Evolutionary conservation across 306 rosid genomes (phyloP).

Genomic region (Fagus crenata): DNA sequence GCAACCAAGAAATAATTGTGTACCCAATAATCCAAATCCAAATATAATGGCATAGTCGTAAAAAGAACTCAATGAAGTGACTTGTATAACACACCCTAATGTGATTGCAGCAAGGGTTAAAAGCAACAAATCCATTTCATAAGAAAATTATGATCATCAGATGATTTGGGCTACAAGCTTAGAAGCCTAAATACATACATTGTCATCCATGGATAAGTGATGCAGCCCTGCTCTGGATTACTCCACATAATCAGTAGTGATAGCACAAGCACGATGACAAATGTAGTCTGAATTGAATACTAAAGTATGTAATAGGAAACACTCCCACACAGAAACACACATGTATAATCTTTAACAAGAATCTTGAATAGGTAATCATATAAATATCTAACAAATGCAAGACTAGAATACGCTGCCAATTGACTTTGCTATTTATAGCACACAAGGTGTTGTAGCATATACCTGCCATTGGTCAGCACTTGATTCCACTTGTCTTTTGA

Average conservation of each 20-base stretch:
- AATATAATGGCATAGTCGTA: neutral
- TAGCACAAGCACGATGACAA: neutral
- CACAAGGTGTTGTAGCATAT: constrained; percentile 7
- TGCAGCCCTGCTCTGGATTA: neutral
- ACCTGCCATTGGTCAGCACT: constrained; percentile 69
- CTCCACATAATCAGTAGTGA: neutral
- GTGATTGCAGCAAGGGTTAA: neutral
- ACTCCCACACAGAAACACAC: no score
- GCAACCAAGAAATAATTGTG: neutral
- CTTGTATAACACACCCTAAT: neutral
- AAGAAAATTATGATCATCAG: neutral
- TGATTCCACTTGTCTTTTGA: constrained; percentile 38
- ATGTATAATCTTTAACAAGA: neutral
- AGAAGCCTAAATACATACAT: neutral
- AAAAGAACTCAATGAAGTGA: neutral
- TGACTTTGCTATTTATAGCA: neutral
- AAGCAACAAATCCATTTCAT: neutral
- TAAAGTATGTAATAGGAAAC: neutral
- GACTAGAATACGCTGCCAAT: neutral
- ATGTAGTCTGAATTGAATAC: neutral
- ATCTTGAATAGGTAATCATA: neutral
- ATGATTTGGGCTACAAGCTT: neutral
- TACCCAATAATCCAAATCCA: neutral
- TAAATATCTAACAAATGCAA: constrained; percentile 3
- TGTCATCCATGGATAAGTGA: neutral